These are phyloP conservation scores for Colletotrichum caudatum DNA, from an alignment of 2,329 filamentous ascomycete species.

Conservation along the genomic window DNA sequence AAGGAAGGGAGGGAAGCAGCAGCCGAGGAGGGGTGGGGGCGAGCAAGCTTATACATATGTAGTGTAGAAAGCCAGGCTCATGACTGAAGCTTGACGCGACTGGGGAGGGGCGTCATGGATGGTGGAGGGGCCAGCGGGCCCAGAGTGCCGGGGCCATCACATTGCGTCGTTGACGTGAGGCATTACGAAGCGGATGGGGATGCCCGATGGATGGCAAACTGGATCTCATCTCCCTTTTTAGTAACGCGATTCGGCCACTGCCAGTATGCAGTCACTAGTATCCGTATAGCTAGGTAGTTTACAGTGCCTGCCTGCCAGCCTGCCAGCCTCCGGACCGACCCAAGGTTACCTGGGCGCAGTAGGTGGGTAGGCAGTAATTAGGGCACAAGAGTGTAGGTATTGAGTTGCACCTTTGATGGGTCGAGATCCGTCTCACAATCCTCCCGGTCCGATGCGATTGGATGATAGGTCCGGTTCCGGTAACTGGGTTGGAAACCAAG, in stretches of 20 bases:
- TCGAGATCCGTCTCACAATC: conserved; percentile 27
- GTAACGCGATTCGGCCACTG: background rate
- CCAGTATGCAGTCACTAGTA: background rate
- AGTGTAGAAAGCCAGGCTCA: conserved; percentile 4
- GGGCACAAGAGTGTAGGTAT: no score
- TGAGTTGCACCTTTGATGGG: background rate
- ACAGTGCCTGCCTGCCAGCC: no score
- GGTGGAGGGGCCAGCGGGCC: conserved; percentile 8
- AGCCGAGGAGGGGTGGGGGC: background rate
- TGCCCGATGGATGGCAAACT: conserved; percentile 6
- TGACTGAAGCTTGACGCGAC: conserved; percentile 10
- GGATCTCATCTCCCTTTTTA: conserved; percentile 16
- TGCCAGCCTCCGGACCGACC: no score
- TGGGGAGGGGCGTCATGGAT: conserved; percentile 21
- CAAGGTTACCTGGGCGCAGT: no score
- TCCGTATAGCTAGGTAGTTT: no score
- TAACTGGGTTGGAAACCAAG: background rate
- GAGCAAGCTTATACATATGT: conserved; percentile 7
- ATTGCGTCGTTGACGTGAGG: conserved; percentile 32
- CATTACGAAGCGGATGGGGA: conserved; percentile 31
- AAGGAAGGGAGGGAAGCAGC: background rate
- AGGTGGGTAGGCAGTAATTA: background rate
- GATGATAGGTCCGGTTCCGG: background rate
- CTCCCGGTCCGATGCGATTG: conserved; percentile 2
- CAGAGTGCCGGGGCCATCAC: conserved; percentile 3